Evolutionary conservation across 768 basidiomycete genomes (phyloP).

Genomic region (Kwoniella europaea): DNA sequence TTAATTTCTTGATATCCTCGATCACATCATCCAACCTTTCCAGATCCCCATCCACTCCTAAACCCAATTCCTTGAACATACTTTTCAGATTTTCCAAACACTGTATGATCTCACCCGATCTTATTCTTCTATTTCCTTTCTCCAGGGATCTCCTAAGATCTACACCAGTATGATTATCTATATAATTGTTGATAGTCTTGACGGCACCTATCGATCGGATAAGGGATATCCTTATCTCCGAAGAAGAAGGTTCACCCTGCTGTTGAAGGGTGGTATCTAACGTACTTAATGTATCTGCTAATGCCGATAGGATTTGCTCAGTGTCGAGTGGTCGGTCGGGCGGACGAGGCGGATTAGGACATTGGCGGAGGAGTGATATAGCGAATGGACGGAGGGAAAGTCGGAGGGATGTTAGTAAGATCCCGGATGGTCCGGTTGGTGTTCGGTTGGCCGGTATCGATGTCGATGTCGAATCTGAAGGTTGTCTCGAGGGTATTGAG

Average conservation of each 20-base stretch:
- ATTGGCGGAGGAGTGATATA: neutral
- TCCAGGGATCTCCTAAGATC: neutral
- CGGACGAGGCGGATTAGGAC: neutral
- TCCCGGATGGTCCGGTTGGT: neutral
- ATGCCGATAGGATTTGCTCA: neutral
- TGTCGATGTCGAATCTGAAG: neutral
- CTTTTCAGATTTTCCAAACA: neutral
- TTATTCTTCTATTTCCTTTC: constrained; percentile 12
- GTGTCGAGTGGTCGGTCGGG: neutral
- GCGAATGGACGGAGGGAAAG: constrained; percentile 6
- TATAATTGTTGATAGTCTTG: constrained; percentile 11
- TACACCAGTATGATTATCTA: constrained; percentile 4
- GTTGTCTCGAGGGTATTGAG: neutral
- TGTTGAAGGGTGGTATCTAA: constrained; percentile 5
- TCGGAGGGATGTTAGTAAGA: constrained; percentile 11
- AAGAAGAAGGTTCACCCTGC: constrained; percentile 1
- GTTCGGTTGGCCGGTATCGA: neutral
- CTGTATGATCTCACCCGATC: constrained; percentile 18
- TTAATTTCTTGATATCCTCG: constrained; percentile 7
- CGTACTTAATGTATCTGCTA: neutral
- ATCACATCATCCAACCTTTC: neutral
- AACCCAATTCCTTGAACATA: constrained; percentile 1
- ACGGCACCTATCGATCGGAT: neutral
- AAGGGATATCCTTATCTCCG: neutral
- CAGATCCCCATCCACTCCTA: constrained; percentile 6